These are phyloP conservation scores for Eleusine coracana DNA, from an alignment of 176 grass and related monocot genomes.

Conservation along the genomic window DNA sequence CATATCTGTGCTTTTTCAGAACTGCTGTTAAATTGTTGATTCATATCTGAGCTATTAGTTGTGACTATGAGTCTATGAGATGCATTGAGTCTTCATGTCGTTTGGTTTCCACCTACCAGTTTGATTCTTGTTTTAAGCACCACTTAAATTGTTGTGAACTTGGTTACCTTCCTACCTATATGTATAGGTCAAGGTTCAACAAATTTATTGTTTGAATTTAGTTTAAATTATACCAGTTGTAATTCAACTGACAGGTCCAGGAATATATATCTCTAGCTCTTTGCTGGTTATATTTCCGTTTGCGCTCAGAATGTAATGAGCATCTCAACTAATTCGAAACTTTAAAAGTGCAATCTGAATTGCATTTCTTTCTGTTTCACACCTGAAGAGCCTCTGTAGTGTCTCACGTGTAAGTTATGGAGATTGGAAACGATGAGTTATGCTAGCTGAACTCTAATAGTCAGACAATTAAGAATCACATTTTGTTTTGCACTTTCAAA, in stretches of 20 bases:
- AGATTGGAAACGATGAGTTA: background rate
- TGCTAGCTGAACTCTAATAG: slow-evolving; percentile 9
- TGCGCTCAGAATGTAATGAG: slow-evolving; percentile 4
- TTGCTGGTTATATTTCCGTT: slow-evolving; percentile 1
- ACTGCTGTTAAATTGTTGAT: background rate
- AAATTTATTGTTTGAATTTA: background rate
- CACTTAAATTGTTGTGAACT: background rate
- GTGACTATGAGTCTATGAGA: background rate
- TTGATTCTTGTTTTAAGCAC: background rate
- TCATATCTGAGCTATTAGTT: background rate
- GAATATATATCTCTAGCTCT: background rate
- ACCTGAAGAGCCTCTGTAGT: background rate
- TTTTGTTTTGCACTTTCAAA: slow-evolving; percentile 21
- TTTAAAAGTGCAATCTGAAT: background rate
- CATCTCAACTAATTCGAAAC: background rate
- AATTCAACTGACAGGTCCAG: background rate
- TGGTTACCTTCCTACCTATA: slow-evolving; percentile 1
- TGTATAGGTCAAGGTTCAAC: background rate
- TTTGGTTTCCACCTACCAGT: background rate
- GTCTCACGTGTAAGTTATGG: slow-evolving; percentile 2
- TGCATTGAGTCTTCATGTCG: background rate
- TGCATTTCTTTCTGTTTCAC: slow-evolving; percentile 12
- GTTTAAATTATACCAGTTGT: background rate
- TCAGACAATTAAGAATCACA: slow-evolving; percentile 2
- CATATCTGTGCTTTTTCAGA: background rate